Base-by-base conservation (phyloP, 192 early-diverging fungal genomes). In the Funneliformis mosseae region DNA sequence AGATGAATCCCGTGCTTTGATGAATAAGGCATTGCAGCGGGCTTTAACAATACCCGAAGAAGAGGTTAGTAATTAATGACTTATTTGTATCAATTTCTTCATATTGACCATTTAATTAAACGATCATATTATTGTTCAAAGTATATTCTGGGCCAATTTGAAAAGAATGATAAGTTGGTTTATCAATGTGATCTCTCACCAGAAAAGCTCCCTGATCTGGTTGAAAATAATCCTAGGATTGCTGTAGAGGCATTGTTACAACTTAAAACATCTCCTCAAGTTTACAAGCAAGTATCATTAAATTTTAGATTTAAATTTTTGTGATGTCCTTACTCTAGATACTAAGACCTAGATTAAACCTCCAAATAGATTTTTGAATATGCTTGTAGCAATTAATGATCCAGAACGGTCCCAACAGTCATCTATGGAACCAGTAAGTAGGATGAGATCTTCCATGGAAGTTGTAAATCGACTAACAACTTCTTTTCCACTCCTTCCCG, bases 221-320 rank as follows among this genome's bases (percentile, higher is more conserved):
- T 88, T 45, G 87, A 89, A 64, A 85, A 82, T 78, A 89, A 89
- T 69, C 85, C 83, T 28, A 83, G 68, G 11, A 42, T 89, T 21
- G 87, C 87, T 8, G 73, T 79, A 18, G 84, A 85, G 48, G 71
- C 78, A 18, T 70, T 89, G 4, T 60, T 81, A 41, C 72, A 80
- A 38, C 80, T 89, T 28, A 60, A 78, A 39, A 42, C 45, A 11
- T 63, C 80, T 23, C 61, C 55, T 18, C 75, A 84, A 64, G 66
- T 86, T 76, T 67, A 74, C 45, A 80, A 87, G 86, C 87, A 38
- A 84, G 79, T 82, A 59, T 45, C 18, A 21, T 27, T 0, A 0
- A 3, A 14, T 72, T 11, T 25, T 23, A 27, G 27, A 21, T 46
- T 48, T 46, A n/a, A 48, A 33, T 73, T 45, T 70, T 46, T 50